A percentile compares a stretch with the other conserved stretches of the same genome.
These are phyloP conservation scores for Naganishia antarctica DNA, from an alignment of 768 basidiomycete genomes.

Conservation along the genomic window DNA sequence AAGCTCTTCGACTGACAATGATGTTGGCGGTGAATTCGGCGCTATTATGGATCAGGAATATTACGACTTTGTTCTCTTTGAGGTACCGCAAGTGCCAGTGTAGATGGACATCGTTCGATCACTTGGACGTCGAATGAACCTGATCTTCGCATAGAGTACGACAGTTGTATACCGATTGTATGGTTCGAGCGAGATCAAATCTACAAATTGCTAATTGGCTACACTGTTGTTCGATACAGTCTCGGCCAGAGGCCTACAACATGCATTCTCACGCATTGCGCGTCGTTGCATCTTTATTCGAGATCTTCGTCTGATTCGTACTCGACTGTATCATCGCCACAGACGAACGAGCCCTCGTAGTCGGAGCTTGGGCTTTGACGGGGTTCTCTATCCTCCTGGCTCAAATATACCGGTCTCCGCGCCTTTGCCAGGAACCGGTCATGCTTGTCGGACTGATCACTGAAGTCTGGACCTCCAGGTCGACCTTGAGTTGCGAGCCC, in stretches of 20 bases:
- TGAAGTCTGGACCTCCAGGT: constrained; percentile 22
- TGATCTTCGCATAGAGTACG: neutral
- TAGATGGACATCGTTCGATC: neutral
- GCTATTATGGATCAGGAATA: constrained; percentile 90
- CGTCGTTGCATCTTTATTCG: neutral
- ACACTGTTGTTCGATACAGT: no score
- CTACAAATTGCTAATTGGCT: neutral
- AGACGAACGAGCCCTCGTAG: constrained; percentile 28
- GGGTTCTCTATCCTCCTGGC: constrained; percentile 19
- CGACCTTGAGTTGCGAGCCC: constrained; percentile 43
- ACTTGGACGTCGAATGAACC: neutral
- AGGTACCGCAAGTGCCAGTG: constrained; percentile 73
- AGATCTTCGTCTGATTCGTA: constrained; percentile 20
- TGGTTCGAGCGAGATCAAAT: neutral
- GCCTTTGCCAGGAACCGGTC: constrained; percentile 41
- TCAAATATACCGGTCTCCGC: constrained; percentile 38
- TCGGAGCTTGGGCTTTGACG: constrained; percentile 25
- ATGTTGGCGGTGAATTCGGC: constrained; percentile 86
- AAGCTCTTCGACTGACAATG: constrained; percentile 51
- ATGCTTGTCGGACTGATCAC: constrained; percentile 22
- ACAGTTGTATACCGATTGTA: constrained; percentile 14
- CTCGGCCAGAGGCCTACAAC: no score
- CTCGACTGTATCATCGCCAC: constrained; percentile 27
- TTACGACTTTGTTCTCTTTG: constrained; percentile 89
- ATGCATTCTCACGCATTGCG: no score